Evolutionary conservation across 1,284 basidiomycete species (phyloP).

Genomic region (Leccinum pallidistipes): DNA sequence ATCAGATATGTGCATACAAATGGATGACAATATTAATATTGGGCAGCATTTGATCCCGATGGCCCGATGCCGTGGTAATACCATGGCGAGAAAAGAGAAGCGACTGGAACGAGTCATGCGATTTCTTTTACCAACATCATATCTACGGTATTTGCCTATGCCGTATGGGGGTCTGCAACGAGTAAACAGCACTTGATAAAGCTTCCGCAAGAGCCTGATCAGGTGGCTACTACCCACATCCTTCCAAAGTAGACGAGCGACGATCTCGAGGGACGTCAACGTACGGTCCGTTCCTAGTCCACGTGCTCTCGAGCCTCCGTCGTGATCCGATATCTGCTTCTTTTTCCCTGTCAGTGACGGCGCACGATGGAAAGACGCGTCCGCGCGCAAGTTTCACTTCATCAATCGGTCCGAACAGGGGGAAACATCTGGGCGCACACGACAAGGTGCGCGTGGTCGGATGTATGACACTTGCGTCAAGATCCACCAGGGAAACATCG

Average conservation of each 20-base stretch:
- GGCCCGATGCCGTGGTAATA: background rate
- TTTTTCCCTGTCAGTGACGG: conserved; percentile 1
- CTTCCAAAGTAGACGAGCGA: conserved; percentile 24
- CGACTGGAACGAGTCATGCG: background rate
- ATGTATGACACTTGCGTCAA: conserved; percentile 5
- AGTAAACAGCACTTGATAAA: background rate
- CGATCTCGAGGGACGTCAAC: conserved; percentile 22
- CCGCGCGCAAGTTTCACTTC: background rate
- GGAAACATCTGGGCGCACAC: background rate
- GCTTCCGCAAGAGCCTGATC: conserved; percentile 12
- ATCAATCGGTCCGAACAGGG: background rate
- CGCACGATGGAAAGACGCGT: background rate
- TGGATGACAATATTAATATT: background rate
- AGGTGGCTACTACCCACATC: conserved; percentile 23
- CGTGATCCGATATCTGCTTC: conserved; percentile 16
- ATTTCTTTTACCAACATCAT: conserved; percentile 9
- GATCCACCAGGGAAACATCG: conserved; percentile 18
- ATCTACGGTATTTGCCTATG: conserved; percentile 10
- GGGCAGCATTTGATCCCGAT: conserved; percentile 1
- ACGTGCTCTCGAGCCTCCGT: background rate
- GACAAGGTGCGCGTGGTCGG: background rate
- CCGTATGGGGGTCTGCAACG: conserved; percentile 5
- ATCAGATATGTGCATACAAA: background rate
- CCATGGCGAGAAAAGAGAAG: background rate
- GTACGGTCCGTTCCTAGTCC: background rate